A percentile compares a stretch with the other conserved stretches of the same genome.
Evolutionary conservation across 225 moss, liverwort and hornwort species (phyloP).

Genomic region (Marchantia polymorpha): DNA sequence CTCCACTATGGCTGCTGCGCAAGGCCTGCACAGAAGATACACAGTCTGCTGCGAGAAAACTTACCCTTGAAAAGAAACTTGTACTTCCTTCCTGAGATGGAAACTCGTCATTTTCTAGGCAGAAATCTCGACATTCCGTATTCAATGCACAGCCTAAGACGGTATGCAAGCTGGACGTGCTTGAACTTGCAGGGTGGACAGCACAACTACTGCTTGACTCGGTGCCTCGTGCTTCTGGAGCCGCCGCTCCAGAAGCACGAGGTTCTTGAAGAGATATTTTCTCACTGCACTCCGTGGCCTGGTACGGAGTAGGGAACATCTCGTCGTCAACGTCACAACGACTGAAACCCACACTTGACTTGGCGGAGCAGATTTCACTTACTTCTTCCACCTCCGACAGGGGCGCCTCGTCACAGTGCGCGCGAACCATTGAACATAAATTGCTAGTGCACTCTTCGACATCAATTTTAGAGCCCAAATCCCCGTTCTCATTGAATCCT

Average conservation of each 20-base stretch:
- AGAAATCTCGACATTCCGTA: background rate
- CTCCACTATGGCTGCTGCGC: too few species aligned
- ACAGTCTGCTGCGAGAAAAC: background rate
- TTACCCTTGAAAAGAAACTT: background rate
- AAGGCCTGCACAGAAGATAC: background rate
- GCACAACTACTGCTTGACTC: background rate
- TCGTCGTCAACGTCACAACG: background rate
- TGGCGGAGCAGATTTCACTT: background rate
- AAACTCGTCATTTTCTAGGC: background rate
- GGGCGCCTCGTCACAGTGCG: background rate
- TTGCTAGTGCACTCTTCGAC: background rate
- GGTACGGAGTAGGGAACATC: background rate
- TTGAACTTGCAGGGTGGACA: background rate
- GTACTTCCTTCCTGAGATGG: background rate
- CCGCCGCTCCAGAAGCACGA: background rate
- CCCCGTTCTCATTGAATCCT: background rate
- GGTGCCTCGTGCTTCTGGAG: background rate
- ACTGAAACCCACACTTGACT: background rate
- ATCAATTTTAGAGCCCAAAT: background rate
- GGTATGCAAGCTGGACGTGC: background rate
- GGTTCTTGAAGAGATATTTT: background rate
- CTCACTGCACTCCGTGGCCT: background rate
- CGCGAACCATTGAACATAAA: background rate
- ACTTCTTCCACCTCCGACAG: background rate
- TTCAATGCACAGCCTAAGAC: background rate